Conservation (phyloP, 352 stramenopile genomes). For the Phytophthora litchii region DNA sequence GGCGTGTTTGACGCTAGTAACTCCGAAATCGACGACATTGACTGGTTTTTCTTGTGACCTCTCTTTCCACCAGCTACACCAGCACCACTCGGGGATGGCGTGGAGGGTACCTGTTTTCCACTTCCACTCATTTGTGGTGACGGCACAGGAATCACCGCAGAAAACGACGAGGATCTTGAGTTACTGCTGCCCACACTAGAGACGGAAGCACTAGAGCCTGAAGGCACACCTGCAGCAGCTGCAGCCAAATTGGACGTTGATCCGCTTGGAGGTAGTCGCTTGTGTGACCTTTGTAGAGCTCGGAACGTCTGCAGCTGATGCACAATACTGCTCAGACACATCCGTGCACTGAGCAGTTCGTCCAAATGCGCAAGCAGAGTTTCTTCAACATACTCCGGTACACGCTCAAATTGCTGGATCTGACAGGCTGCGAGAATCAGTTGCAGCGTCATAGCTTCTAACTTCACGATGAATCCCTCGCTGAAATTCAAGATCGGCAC, state of each 20-base stretch:
- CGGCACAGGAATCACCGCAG: conserved; percentile 29
- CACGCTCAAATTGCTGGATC: conserved; percentile 78
- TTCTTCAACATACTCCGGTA: conserved; percentile 78
- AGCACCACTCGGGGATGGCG: conserved; percentile 31
- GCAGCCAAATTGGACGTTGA: conserved; percentile 35
- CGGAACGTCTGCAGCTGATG: conserved; percentile 78
- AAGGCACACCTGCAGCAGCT: conserved; percentile 18
- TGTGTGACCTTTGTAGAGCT: conserved; percentile 50
- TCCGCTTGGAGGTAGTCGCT: conserved; percentile 39
- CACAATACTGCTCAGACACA: conserved; percentile 77
- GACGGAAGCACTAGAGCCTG: conserved; percentile 36
- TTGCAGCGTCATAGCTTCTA: conserved; percentile 72
- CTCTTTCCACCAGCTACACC: conserved; percentile 53
- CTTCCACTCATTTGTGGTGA: conserved; percentile 41
- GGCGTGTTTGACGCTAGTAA: conserved; percentile 59
- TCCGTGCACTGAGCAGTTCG: conserved; percentile 71
- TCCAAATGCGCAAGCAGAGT: conserved; percentile 69
- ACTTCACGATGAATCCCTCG: conserved; percentile 71
- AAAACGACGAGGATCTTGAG: conserved; percentile 49
- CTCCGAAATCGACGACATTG: conserved; percentile 89
- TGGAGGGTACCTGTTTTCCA: conserved; percentile 34
- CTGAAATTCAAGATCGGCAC: conserved; percentile 86
- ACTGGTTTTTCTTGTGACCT: conserved; percentile 90
- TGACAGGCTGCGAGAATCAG: conserved; percentile 78
- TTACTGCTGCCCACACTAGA: conserved; percentile 42